phyloP scores from a whole-genome alignment of 306 rosid genomes.

The Canavalia gladiata region DNA sequence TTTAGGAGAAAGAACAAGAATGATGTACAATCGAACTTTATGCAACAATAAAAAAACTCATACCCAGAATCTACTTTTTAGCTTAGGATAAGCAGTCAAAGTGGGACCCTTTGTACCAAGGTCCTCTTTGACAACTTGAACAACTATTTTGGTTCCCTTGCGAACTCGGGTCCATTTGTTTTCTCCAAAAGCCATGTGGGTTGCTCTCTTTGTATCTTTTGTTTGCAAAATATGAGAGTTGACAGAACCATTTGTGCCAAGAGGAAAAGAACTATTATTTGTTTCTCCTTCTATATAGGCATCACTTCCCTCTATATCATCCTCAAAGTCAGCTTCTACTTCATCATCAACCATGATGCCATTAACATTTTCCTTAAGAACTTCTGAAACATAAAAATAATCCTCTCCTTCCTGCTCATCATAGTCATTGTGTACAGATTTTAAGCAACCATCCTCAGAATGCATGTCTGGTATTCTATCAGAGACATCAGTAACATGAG shows the following conservation, averaged over 20 bases:
- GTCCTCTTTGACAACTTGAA: slow-evolving; percentile 97
- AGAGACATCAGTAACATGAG: slow-evolving; percentile 49
- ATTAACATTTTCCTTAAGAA: slow-evolving; percentile 63
- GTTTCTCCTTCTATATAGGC: slow-evolving; percentile 63
- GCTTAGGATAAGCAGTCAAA: slow-evolving; percentile 83
- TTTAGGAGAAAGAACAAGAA: slow-evolving; percentile 40
- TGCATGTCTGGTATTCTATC: slow-evolving; percentile 53
- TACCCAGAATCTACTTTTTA: slow-evolving; percentile 99
- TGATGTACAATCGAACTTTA: slow-evolving; percentile 30
- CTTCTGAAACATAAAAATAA: slow-evolving; percentile 75
- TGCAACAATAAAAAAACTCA: slow-evolving; percentile 29
- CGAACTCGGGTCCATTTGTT: slow-evolving; percentile 83
- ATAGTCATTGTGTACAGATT: slow-evolving; percentile 60
- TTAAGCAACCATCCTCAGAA: slow-evolving; percentile 60
- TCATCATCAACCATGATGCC: slow-evolving; percentile 70
- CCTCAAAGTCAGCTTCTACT: slow-evolving; percentile 74
- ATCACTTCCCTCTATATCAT: slow-evolving; percentile 68
- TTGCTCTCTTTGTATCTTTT: slow-evolving; percentile 60
- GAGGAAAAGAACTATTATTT: slow-evolving; percentile 47
- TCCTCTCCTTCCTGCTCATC: slow-evolving; percentile 82
- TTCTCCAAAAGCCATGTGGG: slow-evolving; percentile 48
- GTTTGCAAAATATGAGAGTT: slow-evolving; percentile 57
- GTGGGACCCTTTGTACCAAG: slow-evolving; percentile 93
- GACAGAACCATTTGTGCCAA: slow-evolving; percentile 60
- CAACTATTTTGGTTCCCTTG: slow-evolving; percentile 90